Evolutionary conservation across 129 eudicot genomes (phyloP), one percentile per base, ranked within the genome.

Genomic region (Ambrosia artemisiifolia): DNA sequence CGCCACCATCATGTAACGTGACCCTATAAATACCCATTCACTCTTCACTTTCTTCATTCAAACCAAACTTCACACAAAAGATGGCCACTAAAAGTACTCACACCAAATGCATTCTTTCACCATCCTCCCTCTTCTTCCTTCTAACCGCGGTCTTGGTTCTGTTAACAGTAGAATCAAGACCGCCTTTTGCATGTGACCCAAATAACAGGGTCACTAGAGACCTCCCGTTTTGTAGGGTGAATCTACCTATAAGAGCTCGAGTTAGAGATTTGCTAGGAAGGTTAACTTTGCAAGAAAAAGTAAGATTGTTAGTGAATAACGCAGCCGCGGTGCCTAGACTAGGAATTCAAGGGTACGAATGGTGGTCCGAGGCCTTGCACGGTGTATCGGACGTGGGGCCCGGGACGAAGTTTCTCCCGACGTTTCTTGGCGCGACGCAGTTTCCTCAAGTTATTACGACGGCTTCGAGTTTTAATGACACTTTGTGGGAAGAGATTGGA

Each of bases 281-380:
- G 57, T 54, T 95, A 44, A 88, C 88, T 32, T 71, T 90, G 74
- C 83, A 82, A 50, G 99, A 95, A 57, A 95, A 95, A 56, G 80
- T 91, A 7, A 72, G 88, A 38, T 63, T 79, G 32, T 61, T 95
- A 8, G 99, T 88, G 5, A 88, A 91, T 71, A 95, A 88, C 72
- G 99, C 99, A 0, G 88, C 88, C 1, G 88, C 85, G 3, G 80
- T 95, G 16, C 91, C 86, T 2, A 77, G 99, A 53, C 68, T 95
- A n/a, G 99, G 97, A 8, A 83, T 95, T 5, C 79, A 72, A 44
- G 95, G 94, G 14, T 95, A 90, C 24, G 97, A 95, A 67, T 95
- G 99, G 99, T 95, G 99, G 99, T 90, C 97, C 13, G 99, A 95
- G 85, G 99, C 99, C 2, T 88, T 95, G 40, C 99, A 95, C 71